Base-by-base conservation (phyloP, 1,284 basidiomycete genomes). In the Filobasidium uniguttulatum region DNA sequence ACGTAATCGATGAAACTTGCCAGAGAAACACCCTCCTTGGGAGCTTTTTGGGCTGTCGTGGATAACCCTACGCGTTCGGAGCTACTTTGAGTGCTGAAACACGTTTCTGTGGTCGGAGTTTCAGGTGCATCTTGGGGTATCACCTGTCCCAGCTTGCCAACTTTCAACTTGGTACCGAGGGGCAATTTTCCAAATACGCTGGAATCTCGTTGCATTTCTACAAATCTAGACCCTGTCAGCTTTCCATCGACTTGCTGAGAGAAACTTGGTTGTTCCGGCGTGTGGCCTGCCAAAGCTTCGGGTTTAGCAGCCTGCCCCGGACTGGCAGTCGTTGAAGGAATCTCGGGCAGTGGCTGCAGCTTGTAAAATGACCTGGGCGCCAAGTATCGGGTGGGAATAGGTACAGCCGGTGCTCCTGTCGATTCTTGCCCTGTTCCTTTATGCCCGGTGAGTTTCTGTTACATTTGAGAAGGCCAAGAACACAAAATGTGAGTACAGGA, bases 121-220 rank as follows among this genome's bases (percentile, higher is more conserved):
- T 9, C 26, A 14, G 40, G 40, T 15, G 29, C 22, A 5, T 12
- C 40, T 29, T 43, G 25, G 15, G 26, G 40, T n/a, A 17, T n/a
- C 14, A 43, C 9, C 23, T 28, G 25, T n/a, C 40, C 40, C 15
- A n/a, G n/a, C 26, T 10, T 28, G 17, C 40, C 40, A 20, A 43
- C 29, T 6, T 20, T 28, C 22, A 43, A 15, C 9, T 29, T 19
- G 3, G 40, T 14, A 15, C 40, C 40, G 8, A 43, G 15, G 15
- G 23, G 40, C 15, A 43, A 29, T 8, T 29, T 26, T 12, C 12
- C 14, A 19, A 43, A 43, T n/a, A 43, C 17, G 9, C 40, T 26
- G 25, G 80, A 80, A 60, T 78, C 76, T 31, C 77, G 72, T 57
- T 78, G 77, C 49, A 81, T 73, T 61, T 85, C 83, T 57, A 80